Base-by-base conservation (phyloP, 73 alveolate genomes). In the Urostyla sp. region DNA sequence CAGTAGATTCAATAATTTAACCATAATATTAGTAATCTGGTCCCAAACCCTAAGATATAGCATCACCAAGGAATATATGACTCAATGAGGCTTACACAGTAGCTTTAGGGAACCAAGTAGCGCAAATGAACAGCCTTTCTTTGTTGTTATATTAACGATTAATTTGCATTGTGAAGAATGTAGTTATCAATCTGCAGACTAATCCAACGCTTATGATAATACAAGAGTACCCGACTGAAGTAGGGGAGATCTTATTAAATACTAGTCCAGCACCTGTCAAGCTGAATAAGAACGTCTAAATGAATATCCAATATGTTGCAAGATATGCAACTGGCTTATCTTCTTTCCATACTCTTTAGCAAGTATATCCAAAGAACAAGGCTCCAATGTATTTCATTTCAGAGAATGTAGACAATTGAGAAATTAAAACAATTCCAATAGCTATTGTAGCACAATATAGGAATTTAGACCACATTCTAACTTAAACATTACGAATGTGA, bases 21-120 rank as follows among this genome's bases (percentile, higher is more conserved):
- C 93, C 93, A 55, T 75, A 75, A 56, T 75, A 23, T 85, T 85
- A 30, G 50, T 53, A 43, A 45, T 43, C 38, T 38, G n/a, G n/a
- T n/a, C n/a, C n/a, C n/a, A n/a, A n/a, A n/a, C n/a, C 57, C 15
- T 61, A 24, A 1, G 30, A 49, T 56, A 57, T 67, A 40, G 90
- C 85, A 34, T 76, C 75, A 30, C 46, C 84, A 1, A 63, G 46
- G 0, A 86, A 35, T 0, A 86, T 75, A 15, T 85, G 83, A 18
- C 90, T 86, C 5, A 86, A 36, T 7, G 94, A 86, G 10, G 94
- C 94, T 44, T 76, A 61, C n/a, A 86, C 89, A 11, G 94, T 86
- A 0, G 94, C 89, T 44, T 86, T 86, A 1, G 94, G 94, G 31
- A 86, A 27, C 94, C 94, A 86, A 0, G 86, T 54, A 27, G 66